A percentile compares a stretch with the other conserved stretches of the same genome.
These are phyloP conservation scores for Aspergillus conjunctus DNA, from an alignment of 495 filamentous ascomycete genomes.

Conservation along the genomic window DNA sequence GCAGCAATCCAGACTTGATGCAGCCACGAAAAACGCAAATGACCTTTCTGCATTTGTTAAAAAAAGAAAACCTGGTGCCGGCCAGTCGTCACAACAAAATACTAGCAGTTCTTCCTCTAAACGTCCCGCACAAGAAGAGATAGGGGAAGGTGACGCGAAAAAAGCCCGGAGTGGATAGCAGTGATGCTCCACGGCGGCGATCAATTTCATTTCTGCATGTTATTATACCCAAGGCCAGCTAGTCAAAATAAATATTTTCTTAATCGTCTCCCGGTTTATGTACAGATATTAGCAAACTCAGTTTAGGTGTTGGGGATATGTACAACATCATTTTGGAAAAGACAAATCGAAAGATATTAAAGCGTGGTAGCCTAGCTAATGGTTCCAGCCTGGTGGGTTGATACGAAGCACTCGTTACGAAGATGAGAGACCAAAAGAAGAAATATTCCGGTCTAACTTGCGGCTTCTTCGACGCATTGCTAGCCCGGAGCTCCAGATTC, in stretches of 20 bases:
- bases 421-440: slow-evolving; percentile 30
- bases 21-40: slow-evolving; percentile 76
- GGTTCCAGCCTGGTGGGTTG: not conserved
- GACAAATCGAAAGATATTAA: not conserved
- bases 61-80: slow-evolving; percentile 60
- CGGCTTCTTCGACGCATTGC: slow-evolving; percentile 66
- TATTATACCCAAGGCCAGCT: slow-evolving; percentile 10
- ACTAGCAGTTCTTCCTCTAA: slow-evolving; percentile 24
- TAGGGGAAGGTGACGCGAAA: slow-evolving; percentile 33
- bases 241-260: not conserved
- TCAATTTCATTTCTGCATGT: slow-evolving; percentile 1
- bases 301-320: no score
- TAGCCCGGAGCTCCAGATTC: slow-evolving; percentile 74
- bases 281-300: not conserved
- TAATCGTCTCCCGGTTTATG: not conserved
- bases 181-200: not conserved
- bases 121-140: slow-evolving; percentile 33
- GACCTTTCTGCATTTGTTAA: slow-evolving; percentile 85
- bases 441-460: slow-evolving; percentile 39
- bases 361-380: not conserved
- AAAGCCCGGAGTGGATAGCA: slow-evolving; percentile 31
- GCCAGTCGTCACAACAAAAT: slow-evolving; percentile 20
- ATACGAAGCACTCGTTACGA: not conserved
- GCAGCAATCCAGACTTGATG: slow-evolving; percentile 68
- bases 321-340: no score